Evolutionary conservation across 805 yeast species (phyloP).

Genomic region (Ogataea trehalophila): DNA sequence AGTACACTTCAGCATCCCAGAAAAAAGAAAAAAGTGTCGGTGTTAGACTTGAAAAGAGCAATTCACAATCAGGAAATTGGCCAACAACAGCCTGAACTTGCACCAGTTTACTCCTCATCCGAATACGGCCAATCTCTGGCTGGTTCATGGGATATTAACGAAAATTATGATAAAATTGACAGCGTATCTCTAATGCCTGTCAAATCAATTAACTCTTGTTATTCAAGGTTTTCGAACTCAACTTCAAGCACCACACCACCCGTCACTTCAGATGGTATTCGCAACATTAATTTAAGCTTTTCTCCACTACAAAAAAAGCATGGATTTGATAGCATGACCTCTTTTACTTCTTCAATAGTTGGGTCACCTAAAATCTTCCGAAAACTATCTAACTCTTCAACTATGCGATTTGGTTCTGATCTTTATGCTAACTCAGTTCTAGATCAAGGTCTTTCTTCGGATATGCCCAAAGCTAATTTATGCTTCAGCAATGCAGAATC

Average conservation of each 20-base stretch:
- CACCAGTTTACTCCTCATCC: background rate
- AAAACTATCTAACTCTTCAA: no score
- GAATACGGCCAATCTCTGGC: background rate
- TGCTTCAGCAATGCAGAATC: slow-evolving; percentile 17
- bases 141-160: background rate
- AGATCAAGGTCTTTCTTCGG: background rate
- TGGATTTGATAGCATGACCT: no score
- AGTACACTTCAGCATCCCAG: slow-evolving; percentile 1
- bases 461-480: background rate
- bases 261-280: background rate
- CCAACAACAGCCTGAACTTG: background rate
- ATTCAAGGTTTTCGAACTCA: background rate
- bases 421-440: no score
- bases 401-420: no score
- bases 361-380: no score
- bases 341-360: no score
- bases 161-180: background rate
- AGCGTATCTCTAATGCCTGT: background rate
- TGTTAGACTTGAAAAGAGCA: slow-evolving; percentile 30
- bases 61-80: slow-evolving; percentile 13
- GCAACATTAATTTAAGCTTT: background rate
- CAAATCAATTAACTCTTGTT: background rate
- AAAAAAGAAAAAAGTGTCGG: slow-evolving; percentile 27
- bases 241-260: background rate
- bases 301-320: no score